Conservation (phyloP, 2,329 filamentous ascomycete species). For the Ceratocystis ficicola region DNA sequence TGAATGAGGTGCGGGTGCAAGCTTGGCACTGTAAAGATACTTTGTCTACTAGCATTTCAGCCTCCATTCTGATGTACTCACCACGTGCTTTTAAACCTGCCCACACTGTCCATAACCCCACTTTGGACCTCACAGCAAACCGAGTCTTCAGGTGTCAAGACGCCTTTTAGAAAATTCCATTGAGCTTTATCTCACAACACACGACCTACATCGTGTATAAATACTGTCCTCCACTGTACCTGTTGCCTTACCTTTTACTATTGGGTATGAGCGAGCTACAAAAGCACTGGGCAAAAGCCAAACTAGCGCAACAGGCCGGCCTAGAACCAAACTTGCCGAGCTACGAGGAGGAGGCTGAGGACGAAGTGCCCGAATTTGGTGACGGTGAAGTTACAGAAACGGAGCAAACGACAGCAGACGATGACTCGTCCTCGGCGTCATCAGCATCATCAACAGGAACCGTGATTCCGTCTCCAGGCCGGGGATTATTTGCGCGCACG, state of each 20-base stretch:
- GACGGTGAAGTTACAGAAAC: slow-evolving; percentile 14
- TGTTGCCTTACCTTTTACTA: not conserved
- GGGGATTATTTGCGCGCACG: slow-evolving; percentile 60
- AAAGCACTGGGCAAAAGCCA: slow-evolving; percentile 64
- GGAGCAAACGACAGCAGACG: slow-evolving; percentile 31
- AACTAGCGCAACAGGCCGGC: slow-evolving; percentile 45
- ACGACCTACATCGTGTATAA: not conserved
- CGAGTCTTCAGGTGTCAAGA: not conserved
- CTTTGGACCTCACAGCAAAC: slow-evolving; percentile 19
- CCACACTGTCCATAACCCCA: slow-evolving; percentile 19
- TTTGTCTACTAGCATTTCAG: not conserved
- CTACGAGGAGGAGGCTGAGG: slow-evolving; percentile 8
- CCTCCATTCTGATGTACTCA: not conserved
- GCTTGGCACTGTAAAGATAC: slow-evolving; percentile 1
- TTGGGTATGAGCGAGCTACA: slow-evolving; percentile 65
- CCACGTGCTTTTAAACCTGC: not conserved
- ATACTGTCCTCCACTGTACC: not conserved
- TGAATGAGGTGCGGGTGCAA: not conserved
- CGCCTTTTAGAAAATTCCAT: not conserved
- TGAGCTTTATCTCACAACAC: not conserved
- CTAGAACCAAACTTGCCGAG: slow-evolving; percentile 10
- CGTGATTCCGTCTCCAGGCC: slow-evolving; percentile 65
- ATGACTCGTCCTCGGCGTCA: slow-evolving; percentile 48
- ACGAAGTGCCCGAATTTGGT: slow-evolving; percentile 2
- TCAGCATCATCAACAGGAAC: slow-evolving; percentile 90